Evolutionary conservation across 805 yeast species (phyloP), one percentile per base, ranked within the genome.

Genomic region (Limtongozyma cylindracea): DNA sequence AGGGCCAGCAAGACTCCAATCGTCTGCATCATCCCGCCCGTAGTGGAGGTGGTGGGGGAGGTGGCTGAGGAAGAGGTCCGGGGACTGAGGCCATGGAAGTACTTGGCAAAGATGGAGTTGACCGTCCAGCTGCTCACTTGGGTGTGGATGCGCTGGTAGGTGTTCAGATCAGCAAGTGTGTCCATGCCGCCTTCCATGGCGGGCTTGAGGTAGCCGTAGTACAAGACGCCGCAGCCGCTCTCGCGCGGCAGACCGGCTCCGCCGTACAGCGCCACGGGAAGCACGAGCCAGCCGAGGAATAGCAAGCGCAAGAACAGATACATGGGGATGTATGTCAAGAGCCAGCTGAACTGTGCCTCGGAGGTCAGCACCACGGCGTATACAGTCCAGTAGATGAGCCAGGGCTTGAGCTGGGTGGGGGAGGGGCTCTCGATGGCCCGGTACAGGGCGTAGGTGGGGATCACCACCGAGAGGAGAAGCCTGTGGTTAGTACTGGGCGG

Each of bases 341-440:
- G 46, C 7, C 56, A 41, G 11, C 60, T 29, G 15, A 46, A 36
- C 20, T 55, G 46, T 25, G 55, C 59, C 8, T 43, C 30, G 2
- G 45, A n/a, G n/a, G n/a, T 41, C 6, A 48, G 9, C 6, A 15
- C 31, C 19, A 53, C 38, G 6, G 68, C 55, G 23, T 56, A 41
- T 1, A 71, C 64, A 8, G 70, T 49, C 91, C 92, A 77, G 41
- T 72, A 48, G 14, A 47, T 38, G 13, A 44, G 34, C 56, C 56
- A 51, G n/a, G n/a, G n/a, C n/a, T n/a, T n/a, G n/a, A n/a, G n/a
- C n/a, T n/a, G n/a, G n/a, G n/a, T n/a, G n/a, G n/a, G n/a, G n/a
- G n/a, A n/a, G n/a, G n/a, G n/a, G n/a, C n/a, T n/a, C n/a, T n/a
- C n/a, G n/a, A n/a, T n/a, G n/a, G n/a, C n/a, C n/a, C n/a, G n/a